Evolutionary conservation across 139 green algal species (phyloP), one percentile per base, ranked within the genome.

Genomic region (Tetradesmus obliquus): DNA sequence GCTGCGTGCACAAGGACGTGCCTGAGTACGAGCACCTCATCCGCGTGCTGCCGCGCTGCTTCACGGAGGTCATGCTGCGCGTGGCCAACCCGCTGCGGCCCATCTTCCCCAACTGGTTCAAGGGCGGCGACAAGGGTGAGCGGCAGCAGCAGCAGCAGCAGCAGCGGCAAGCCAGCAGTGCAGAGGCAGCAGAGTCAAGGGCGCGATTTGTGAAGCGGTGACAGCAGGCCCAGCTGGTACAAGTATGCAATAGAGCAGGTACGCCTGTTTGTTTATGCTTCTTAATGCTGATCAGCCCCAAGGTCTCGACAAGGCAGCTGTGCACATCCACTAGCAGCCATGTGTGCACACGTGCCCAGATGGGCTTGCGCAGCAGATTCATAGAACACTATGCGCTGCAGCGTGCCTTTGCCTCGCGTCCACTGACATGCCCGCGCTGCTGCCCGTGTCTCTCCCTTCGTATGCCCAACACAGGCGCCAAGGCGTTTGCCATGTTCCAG

Each of bases 51-150:
- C 93, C 93, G 8, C 91, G 93, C 66, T 94, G 92, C 91, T 95
- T 95, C 92, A 94, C 92, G 1, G 93, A 95, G 91, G 90, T 95
- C n/a, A 94, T 94, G 92, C 88, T 91, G 62, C 92, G 92, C 74
- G 81, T 94, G 9, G 88, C 84, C 54, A 94, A 92, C 88, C 92
- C 92, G 2, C 32, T 91, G 76, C 58, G 92, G 17, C 10, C 81
- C 10, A 53, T 92, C 60, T 60, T 89, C 57, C 92, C 92, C 53
- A 19, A 24, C 53, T 57, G 79, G 58, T 92, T 93, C 90, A 92
- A 93, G 53, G 89, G 89, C 84, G 93, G 93, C 20, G 2, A 51
- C 76, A 94, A 93, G 84, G 93, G 93, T 93, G 76, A 71, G 93
- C 55, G 15, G 17, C 54, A 88, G 83, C 79, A 24, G 83, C 82